These are phyloP conservation scores for Beta corolliflora DNA, from an alignment of 179 eudicot species.

Conservation along the genomic window DNA sequence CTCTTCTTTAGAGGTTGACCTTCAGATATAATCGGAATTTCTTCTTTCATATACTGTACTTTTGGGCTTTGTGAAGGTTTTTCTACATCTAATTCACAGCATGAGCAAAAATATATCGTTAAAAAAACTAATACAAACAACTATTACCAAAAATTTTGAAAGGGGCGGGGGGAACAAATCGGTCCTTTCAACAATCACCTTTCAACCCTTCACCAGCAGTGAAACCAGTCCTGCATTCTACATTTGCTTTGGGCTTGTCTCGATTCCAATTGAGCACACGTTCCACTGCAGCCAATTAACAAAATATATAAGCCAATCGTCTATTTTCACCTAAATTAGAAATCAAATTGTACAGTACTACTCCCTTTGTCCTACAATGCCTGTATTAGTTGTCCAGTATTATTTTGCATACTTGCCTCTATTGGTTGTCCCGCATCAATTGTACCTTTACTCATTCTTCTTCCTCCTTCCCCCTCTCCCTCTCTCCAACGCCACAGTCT, in stretches of 20 bases:
- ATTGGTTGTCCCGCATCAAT: too few species aligned
- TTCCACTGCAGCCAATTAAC: constrained; percentile 30
- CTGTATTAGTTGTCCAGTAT: too few species aligned
- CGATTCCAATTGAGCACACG: constrained; percentile 22
- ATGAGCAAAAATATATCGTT: constrained; percentile 9
- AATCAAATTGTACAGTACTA: too few species aligned
- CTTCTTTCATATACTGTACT: background rate
- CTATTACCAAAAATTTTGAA: background rate
- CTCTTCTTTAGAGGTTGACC: constrained; percentile 31
- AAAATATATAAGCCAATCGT: background rate
- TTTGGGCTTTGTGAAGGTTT: background rate
- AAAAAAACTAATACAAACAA: background rate
- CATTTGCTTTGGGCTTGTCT: constrained; percentile 16
- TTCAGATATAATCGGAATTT: background rate
- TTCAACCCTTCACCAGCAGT: background rate
- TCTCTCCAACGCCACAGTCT: too few species aligned
- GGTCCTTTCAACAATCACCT: constrained; percentile 1
- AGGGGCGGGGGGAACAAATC: background rate
- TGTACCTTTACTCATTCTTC: too few species aligned
- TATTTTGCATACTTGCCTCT: too few species aligned
- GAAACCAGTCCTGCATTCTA: background rate
- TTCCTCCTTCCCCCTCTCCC: too few species aligned
- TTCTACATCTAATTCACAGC: background rate
- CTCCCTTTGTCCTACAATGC: too few species aligned
- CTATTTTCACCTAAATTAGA: background rate